phyloP scores from a whole-genome alignment of 768 basidiomycete genomes.

The Agaricus blazei region DNA sequence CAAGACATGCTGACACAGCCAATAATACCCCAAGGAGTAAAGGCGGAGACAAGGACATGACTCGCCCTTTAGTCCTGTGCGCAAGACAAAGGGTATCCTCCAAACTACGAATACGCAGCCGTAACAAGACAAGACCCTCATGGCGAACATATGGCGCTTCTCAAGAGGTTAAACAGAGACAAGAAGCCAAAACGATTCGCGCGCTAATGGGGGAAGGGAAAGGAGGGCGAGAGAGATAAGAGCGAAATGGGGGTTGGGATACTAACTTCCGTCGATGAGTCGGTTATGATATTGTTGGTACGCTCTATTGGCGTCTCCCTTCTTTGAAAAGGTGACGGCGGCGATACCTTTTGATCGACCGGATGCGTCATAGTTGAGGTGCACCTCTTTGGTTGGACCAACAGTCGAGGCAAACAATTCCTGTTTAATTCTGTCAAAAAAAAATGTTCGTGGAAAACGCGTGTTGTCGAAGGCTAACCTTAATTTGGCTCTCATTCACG shows the following conservation, averaged over 20 bases:
- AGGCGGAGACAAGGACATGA: background rate
- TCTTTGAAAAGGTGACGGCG: constrained; percentile 76
- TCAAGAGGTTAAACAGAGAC: constrained; percentile 30
- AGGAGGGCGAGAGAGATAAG: constrained; percentile 24
- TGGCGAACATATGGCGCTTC: background rate
- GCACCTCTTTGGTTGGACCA: constrained; percentile 80
- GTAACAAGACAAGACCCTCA: background rate
- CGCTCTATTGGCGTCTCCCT: constrained; percentile 89
- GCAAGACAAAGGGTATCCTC: background rate
- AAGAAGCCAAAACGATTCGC: constrained; percentile 37
- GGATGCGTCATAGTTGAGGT: constrained; percentile 75
- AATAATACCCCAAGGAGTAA: background rate
- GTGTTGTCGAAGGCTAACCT: constrained; percentile 46
- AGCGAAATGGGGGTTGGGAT: constrained; percentile 52
- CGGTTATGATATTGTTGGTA: constrained; percentile 95
- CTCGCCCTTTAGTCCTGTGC: background rate
- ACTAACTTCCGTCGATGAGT: constrained; percentile 99
- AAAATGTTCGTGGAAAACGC: background rate
- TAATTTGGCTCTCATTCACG: constrained; percentile 91
- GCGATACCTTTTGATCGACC: constrained; percentile 93
- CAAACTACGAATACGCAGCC: background rate
- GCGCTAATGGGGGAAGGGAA: constrained; percentile 15
- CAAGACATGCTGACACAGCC: background rate
- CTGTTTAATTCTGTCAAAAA: constrained; percentile 33
- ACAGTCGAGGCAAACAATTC: constrained; percentile 91